Percentiles rank a stretch among this genome's conserved stretches.
Evolutionary conservation across 192 early-diverging fungal genomes (phyloP).

Genomic region (Glomus cerebriforme): DNA sequence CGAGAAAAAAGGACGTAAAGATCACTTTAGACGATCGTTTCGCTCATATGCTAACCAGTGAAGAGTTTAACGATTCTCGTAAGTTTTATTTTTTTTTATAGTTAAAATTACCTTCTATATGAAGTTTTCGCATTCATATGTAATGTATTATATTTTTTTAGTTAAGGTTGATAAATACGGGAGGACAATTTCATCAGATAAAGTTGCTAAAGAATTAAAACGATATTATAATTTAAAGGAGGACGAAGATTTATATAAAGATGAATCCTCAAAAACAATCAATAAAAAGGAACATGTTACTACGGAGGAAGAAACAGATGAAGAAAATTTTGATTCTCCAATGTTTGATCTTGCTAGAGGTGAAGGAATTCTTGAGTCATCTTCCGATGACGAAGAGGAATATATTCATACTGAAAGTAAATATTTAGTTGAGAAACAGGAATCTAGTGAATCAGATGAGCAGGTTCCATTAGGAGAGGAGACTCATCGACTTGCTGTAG

Average conservation of each 20-base stretch:
- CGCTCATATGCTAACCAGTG: slow-evolving; percentile 73
- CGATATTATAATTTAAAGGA: slow-evolving; percentile 75
- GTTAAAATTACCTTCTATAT: no score
- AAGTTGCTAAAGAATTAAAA: slow-evolving; percentile 63
- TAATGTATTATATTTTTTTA: slow-evolving; percentile 6
- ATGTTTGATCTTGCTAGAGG: slow-evolving; percentile 80
- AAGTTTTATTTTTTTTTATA: slow-evolving; percentile 27
- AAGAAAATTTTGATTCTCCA: slow-evolving; percentile 29
- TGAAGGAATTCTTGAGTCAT: slow-evolving; percentile 53
- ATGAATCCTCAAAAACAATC: slow-evolving; percentile 17
- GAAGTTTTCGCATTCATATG: neutral
- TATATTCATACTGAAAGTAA: slow-evolving; percentile 48
- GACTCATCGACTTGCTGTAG: slow-evolving; percentile 78
- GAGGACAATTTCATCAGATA: slow-evolving; percentile 50
- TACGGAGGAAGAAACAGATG: slow-evolving; percentile 37
- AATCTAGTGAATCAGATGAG: slow-evolving; percentile 51
- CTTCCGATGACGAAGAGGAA: slow-evolving; percentile 48
- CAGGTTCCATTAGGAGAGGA: slow-evolving; percentile 59
- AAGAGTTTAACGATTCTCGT: slow-evolving; percentile 60
- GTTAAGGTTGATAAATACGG: slow-evolving; percentile 82
- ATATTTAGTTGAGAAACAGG: slow-evolving; percentile 40
- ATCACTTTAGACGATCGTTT: slow-evolving; percentile 91
- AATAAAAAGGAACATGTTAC: neutral
- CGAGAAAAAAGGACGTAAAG: slow-evolving; percentile 81
- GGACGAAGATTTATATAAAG: slow-evolving; percentile 37